These are phyloP conservation scores for Colletotrichum salicis DNA, from an alignment of 2,329 filamentous ascomycete genomes.

Conservation along the genomic window DNA sequence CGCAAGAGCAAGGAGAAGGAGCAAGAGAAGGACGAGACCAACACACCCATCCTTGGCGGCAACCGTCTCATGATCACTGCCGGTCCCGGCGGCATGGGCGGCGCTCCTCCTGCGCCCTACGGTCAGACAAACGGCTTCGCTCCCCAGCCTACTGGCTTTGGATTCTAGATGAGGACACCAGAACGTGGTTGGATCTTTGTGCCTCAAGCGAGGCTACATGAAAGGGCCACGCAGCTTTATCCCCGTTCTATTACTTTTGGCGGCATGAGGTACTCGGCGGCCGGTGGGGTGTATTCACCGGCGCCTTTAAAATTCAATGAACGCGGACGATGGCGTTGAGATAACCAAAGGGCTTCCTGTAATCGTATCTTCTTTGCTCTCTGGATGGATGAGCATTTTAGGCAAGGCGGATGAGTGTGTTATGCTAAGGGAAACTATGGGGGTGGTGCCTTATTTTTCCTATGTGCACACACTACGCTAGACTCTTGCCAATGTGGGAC, in stretches of 20 bases:
- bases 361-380: slow-evolving; percentile 38
- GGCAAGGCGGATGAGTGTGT: slow-evolving; percentile 29
- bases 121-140: slow-evolving; percentile 88
- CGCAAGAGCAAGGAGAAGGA: slow-evolving; percentile 81
- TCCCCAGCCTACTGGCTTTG: slow-evolving; percentile 86
- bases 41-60: slow-evolving; percentile 90
- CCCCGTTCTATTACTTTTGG: slow-evolving; percentile 4
- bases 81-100: slow-evolving; percentile 70
- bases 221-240: slow-evolving; percentile 1
- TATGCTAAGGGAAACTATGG: slow-evolving; percentile 21
- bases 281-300: background rate
- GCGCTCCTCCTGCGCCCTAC: slow-evolving; percentile 73
- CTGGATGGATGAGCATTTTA: slow-evolving; percentile 30
- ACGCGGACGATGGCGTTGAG: slow-evolving; percentile 36
- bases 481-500: slow-evolving; percentile 22
- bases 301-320: slow-evolving; percentile 21
- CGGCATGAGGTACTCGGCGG: slow-evolving; percentile 10
- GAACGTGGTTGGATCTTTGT: slow-evolving; percentile 21
- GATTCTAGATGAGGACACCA: slow-evolving; percentile 56
- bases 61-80: slow-evolving; percentile 95
- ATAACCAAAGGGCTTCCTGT: slow-evolving; percentile 34
- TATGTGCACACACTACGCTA: slow-evolving; percentile 28
- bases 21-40: slow-evolving; percentile 87
- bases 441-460: slow-evolving; percentile 23
- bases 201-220: background rate